Conservation (phyloP, 1,284 basidiomycete genomes). For the Wolfiporia cocos region DNA sequence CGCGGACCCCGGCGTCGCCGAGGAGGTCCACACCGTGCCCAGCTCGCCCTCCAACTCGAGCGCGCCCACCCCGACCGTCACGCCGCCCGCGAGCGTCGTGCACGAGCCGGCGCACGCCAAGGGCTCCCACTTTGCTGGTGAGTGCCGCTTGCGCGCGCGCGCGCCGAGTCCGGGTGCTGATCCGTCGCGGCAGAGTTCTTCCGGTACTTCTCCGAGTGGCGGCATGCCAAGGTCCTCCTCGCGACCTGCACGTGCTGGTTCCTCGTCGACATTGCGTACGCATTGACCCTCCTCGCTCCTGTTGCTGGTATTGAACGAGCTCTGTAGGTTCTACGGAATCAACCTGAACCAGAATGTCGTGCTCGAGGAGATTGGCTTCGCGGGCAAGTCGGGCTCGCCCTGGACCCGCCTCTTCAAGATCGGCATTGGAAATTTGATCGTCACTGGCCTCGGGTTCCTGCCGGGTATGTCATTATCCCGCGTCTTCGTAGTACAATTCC, state of each 20-base stretch:
- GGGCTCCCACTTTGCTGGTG: conserved; percentile 35
- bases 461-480: conserved; percentile 57
- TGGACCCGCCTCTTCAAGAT: conserved; percentile 64
- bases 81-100: background rate
- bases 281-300: background rate
- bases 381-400: conserved; percentile 44
- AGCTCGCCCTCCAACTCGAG: conserved; percentile 7
- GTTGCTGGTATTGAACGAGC: background rate
- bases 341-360: conserved; percentile 77
- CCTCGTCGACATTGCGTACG: conserved; percentile 47
- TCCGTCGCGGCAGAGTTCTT: conserved; percentile 33
- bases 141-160: background rate
- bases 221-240: conserved; percentile 46
- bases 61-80: conserved; percentile 2
- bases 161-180: background rate
- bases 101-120: conserved; percentile 17
- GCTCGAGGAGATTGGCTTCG: conserved; percentile 61
- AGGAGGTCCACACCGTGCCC: conserved; percentile 11
- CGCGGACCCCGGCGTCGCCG: conserved; percentile 19
- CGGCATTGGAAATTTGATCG: conserved; percentile 61
- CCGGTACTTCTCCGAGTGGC: conserved; percentile 50
- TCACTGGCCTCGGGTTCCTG: conserved; percentile 68
- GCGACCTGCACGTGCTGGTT: conserved; percentile 52
- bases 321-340: conserved; percentile 63
- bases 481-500: too few species aligned